Conservation (phyloP, 768 basidiomycete genomes). For the Suillus americanus region DNA sequence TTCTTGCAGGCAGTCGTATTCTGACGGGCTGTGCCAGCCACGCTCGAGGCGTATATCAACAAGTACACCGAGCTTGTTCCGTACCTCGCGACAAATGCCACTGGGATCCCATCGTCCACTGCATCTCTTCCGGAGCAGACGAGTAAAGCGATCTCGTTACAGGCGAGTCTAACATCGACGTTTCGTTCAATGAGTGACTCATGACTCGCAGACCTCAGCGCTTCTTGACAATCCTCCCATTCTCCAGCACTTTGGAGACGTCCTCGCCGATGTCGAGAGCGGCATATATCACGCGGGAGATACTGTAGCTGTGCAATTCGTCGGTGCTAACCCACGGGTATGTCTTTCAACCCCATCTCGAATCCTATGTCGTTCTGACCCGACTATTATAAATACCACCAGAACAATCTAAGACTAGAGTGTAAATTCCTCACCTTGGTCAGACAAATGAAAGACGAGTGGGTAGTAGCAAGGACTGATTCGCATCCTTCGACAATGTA, state of each 20-base stretch:
- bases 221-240: slow-evolving; percentile 58
- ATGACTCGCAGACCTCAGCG: slow-evolving; percentile 49
- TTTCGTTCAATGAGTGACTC: neutral
- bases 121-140: slow-evolving; percentile 64
- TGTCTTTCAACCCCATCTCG: slow-evolving; percentile 19
- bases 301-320: slow-evolving; percentile 61
- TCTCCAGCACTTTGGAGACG: slow-evolving; percentile 60
- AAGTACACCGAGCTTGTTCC: slow-evolving; percentile 68
- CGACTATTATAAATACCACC: neutral
- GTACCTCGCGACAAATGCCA: slow-evolving; percentile 51
- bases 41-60: slow-evolving; percentile 79
- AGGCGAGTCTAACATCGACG: slow-evolving; percentile 36
- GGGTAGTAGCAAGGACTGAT: slow-evolving; percentile 64
- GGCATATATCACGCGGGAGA: slow-evolving; percentile 55
- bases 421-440: slow-evolving; percentile 72
- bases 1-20: neutral
- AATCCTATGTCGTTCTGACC: neutral
- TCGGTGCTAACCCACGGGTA: slow-evolving; percentile 78
- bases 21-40: slow-evolving; percentile 34
- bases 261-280: slow-evolving; percentile 52
- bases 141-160: slow-evolving; percentile 65
- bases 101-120: slow-evolving; percentile 56
- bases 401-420: slow-evolving; percentile 80
- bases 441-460: slow-evolving; percentile 44
- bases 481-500: slow-evolving; percentile 78